A percentile compares a stretch with the other conserved stretches of the same genome.
These are phyloP conservation scores for Asterionellopsis glacialis DNA, from an alignment of 108 stramenopile genomes.

Conservation along the genomic window DNA sequence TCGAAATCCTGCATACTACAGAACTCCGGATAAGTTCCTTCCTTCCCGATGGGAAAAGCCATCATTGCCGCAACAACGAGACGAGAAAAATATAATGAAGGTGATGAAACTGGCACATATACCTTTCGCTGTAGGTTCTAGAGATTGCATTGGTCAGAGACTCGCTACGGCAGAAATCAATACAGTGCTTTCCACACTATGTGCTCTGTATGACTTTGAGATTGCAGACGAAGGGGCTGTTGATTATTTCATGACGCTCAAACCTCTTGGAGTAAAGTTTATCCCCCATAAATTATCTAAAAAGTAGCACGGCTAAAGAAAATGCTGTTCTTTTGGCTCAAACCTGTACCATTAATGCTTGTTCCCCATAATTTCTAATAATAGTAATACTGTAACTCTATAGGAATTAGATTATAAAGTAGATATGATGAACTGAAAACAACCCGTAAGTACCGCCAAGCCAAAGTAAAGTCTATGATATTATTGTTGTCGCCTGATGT, in stretches of 20 bases:
- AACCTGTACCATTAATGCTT: no score
- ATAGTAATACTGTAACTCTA: no score
- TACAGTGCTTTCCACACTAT: slow-evolving; percentile 8
- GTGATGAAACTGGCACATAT: slow-evolving; percentile 12
- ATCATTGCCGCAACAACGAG: no score
- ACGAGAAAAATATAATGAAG: slow-evolving; percentile 5
- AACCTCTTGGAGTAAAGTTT: slow-evolving; percentile 9
- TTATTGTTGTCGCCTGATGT: no score
- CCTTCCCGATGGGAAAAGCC: slow-evolving; percentile 33
- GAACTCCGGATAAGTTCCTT: slow-evolving; percentile 17
- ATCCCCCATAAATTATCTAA: neutral
- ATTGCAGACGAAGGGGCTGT: slow-evolving; percentile 15
- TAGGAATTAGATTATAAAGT: no score
- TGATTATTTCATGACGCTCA: slow-evolving; percentile 14
- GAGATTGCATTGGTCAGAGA: slow-evolving; percentile 21
- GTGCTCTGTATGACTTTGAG: slow-evolving; percentile 5
- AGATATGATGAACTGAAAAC: no score
- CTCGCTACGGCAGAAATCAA: slow-evolving; percentile 14
- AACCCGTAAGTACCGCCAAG: no score
- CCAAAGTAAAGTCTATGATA: no score
- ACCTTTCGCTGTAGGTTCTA: slow-evolving; percentile 19
- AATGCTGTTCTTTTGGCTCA: no score
- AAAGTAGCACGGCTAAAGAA: no score
- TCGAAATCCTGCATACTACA: slow-evolving; percentile 13
- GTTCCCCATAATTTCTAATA: no score